These are phyloP conservation scores for Trichoderma sp. DNA, from an alignment of 2,329 filamentous ascomycete genomes.

Conservation along the genomic window DNA sequence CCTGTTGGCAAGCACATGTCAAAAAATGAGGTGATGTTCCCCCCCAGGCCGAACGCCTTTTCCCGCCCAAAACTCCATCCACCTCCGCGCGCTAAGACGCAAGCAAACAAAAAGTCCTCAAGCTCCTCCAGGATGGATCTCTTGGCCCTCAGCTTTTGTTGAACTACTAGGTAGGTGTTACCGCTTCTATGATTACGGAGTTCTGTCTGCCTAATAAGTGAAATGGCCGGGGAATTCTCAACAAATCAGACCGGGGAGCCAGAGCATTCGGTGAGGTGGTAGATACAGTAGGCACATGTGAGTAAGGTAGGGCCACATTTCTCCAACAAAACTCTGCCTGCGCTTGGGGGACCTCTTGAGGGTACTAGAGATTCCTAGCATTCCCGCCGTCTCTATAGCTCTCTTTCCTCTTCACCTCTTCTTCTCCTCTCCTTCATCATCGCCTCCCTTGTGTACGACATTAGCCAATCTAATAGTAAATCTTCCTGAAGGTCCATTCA, in stretches of 20 bases:
- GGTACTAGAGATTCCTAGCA: slow-evolving; percentile 1
- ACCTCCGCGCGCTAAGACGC: slow-evolving; percentile 14
- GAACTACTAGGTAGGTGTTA: neutral
- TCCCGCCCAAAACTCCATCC: slow-evolving; percentile 5
- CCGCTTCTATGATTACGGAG: too few relatives aligned
- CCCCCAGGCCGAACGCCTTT: neutral
- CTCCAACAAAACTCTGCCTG: neutral
- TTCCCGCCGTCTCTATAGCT: slow-evolving; percentile 11
- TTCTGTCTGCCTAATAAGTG: too few relatives aligned
- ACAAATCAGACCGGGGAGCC: slow-evolving; percentile 25
- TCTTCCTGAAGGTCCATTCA: neutral
- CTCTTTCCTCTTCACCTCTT: slow-evolving; percentile 6
- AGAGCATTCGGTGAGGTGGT: slow-evolving; percentile 1
- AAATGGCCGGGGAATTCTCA: slow-evolving; percentile 10
- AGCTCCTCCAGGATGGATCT: neutral
- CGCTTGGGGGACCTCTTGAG: neutral
- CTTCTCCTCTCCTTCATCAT: neutral
- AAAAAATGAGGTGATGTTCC: neutral
- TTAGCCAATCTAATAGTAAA: too few relatives aligned
- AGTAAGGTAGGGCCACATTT: slow-evolving; percentile 16
- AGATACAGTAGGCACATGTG: neutral
- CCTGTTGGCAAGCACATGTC: neutral
- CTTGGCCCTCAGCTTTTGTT: slow-evolving; percentile 14
- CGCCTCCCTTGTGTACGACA: too few relatives aligned
- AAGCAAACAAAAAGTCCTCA: neutral